These are phyloP conservation scores for Capsicum pubescens DNA, from an alignment of 257 asterid species.

Conservation along the genomic window DNA sequence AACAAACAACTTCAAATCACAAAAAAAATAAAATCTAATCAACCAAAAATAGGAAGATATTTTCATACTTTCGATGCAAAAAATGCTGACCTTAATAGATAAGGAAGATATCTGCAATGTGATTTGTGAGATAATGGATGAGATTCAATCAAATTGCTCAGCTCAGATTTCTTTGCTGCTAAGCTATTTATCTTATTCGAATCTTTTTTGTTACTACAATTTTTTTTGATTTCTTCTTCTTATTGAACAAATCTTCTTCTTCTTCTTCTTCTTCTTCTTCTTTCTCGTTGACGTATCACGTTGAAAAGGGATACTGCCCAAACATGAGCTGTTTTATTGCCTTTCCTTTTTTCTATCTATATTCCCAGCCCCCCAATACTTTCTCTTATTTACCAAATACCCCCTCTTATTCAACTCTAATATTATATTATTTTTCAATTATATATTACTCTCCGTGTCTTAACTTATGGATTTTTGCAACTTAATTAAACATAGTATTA, in stretches of 20 bases:
- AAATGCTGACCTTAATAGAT: conserved; percentile 50
- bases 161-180: conserved; percentile 18
- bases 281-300: conserved; percentile 37
- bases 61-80: background rate
- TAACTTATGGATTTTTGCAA: no score
- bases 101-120: conserved; percentile 50
- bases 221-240: background rate
- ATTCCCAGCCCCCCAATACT: conserved; percentile 25
- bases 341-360: conserved; percentile 6
- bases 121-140: conserved; percentile 21
- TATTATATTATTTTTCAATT: no score
- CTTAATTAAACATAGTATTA: background rate
- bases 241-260: conserved; percentile 17
- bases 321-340: conserved; percentile 27
- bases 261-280: background rate
- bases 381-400: background rate
- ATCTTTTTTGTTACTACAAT: conserved; percentile 20
- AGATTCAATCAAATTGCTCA: conserved; percentile 32
- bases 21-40: background rate
- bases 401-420: background rate
- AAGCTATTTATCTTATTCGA: conserved; percentile 35
- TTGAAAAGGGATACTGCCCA: conserved; percentile 27
- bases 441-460: no score
- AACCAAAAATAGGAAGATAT: conserved; percentile 4
- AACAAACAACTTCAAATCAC: conserved; percentile 29